Base-by-base conservation (phyloP, 1,284 basidiomycete species). In the Trametes hirsuta region DNA sequence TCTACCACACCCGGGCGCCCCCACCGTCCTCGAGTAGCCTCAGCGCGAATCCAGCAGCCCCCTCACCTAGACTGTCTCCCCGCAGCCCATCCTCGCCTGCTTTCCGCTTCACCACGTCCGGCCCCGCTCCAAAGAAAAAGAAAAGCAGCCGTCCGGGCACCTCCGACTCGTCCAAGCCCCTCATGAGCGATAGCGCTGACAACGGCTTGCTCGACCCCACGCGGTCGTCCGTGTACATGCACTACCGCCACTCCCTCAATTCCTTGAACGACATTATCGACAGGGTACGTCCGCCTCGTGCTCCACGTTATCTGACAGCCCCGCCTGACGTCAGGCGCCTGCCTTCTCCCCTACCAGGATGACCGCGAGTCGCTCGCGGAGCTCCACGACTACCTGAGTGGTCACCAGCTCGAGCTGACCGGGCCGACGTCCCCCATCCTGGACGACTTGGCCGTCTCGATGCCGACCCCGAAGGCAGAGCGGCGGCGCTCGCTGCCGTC, bases 251-350 rank as follows among this genome's bases (percentile, higher is more conserved):
- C 63, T 93, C 91, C 30, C 74, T 93, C 59, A 87, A 88, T 65
- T 91, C 90, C 21, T 76, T 93, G 54, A 80, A 82, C 59, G 88
- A 91, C 68, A 91, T 93, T 63, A 78, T 92, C 42, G 87, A 91
- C 71, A 77, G 87, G 66, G 91, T 92, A 71, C 62, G 85, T 79
- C 35, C 48, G 18, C 42, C 41, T 22, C 34, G 40, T 53, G 36
- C 14, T 47, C 12, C 46, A 57, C 50, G 47, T 14, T 55, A 47
- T 53, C 14, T 52, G 45, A 55, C 39, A 21, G 18, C 21, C 39
- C 45, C n/a, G n/a, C 18, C 59, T 59, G 22, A 59, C 52, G 46
- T 42, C 15, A 45, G 30, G 24, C 53, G 50, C 24, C 39, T 15
- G 59, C 22, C 47, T 25, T 50, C 60, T 47, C 47, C 61, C 35